These are phyloP conservation scores for Fusarium annulatum DNA, from an alignment of 2,329 filamentous ascomycete genomes.

Conservation along the genomic window DNA sequence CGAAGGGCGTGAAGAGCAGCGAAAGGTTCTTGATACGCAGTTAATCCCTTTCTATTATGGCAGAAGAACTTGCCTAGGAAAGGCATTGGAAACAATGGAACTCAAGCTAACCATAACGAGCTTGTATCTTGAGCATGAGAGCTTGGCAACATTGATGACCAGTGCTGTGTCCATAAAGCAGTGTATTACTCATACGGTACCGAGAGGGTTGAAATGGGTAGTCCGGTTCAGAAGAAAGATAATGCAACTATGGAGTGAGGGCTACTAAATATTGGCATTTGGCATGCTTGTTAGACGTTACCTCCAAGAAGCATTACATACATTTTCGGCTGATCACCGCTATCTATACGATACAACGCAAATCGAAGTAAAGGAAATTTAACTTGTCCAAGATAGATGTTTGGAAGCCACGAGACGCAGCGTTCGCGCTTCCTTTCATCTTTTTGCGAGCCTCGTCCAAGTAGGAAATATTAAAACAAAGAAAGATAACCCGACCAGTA, in stretches of 20 bases:
- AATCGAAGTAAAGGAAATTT: too few species aligned
- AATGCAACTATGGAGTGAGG: rapidly evolving
- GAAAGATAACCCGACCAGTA: not conserved
- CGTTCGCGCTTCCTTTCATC: not conserved
- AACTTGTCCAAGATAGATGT: rapidly evolving
- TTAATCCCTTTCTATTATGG: too few species aligned
- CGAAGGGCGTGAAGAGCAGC: too few species aligned
- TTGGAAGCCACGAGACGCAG: rapidly evolving
- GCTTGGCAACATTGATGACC: too few species aligned
- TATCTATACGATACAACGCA: rapidly evolving
- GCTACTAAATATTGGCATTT: not conserved
- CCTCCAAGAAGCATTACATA: not conserved
- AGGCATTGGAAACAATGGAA: too few species aligned
- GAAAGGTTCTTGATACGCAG: too few species aligned
- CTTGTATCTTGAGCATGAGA: too few species aligned
- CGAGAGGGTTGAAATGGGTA: not conserved
- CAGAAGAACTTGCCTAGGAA: too few species aligned
- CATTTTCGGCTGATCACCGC: not conserved
- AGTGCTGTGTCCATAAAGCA: too few species aligned
- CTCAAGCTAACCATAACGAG: too few species aligned
- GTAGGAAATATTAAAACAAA: not conserved
- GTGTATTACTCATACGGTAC: not conserved
- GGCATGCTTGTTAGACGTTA: rapidly evolving
- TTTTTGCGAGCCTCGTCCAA: not conserved
- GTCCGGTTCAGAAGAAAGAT: not conserved